Evolutionary conservation across 345 rosid genomes (phyloP).

Genomic region (Mercurialis annua): DNA sequence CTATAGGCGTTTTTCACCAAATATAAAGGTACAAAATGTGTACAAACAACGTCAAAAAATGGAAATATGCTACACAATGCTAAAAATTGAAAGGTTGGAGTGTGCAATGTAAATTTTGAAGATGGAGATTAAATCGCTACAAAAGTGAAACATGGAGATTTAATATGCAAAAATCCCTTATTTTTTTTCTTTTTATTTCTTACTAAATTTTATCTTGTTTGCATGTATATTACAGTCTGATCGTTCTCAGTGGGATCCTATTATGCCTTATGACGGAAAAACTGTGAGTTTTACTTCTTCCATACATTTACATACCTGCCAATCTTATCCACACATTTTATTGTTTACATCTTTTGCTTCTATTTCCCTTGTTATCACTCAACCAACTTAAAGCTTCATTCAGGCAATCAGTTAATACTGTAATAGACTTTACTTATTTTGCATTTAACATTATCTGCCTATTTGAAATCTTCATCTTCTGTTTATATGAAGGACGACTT

Average conservation of each 20-base stretch:
- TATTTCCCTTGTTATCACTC: background rate
- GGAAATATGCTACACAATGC: too few species aligned
- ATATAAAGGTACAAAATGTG: too few species aligned
- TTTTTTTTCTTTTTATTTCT: background rate
- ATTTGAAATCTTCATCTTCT: background rate
- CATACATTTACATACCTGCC: too few species aligned
- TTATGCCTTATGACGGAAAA: constrained; percentile 56
- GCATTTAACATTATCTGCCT: background rate
- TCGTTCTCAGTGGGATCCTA: constrained; percentile 46
- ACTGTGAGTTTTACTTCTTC: constrained; percentile 41
- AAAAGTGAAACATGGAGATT: too few species aligned
- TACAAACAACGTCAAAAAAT: too few species aligned
- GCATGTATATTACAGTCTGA: constrained; percentile 39
- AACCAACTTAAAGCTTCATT: background rate
- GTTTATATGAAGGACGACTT: too few species aligned
- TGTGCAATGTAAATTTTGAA: too few species aligned
- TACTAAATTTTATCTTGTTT: background rate
- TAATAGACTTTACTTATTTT: background rate
- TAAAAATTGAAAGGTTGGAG: too few species aligned
- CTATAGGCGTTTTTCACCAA: too few species aligned
- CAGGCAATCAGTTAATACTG: background rate
- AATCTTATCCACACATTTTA: background rate
- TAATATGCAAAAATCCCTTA: background rate
- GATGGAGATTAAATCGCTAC: too few species aligned
- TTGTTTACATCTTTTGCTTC: background rate